A percentile compares a stretch with the other conserved stretches of the same genome.
These are phyloP conservation scores for Galium porrigens DNA, from an alignment of 305 asterid genomes.

Conservation along the genomic window DNA sequence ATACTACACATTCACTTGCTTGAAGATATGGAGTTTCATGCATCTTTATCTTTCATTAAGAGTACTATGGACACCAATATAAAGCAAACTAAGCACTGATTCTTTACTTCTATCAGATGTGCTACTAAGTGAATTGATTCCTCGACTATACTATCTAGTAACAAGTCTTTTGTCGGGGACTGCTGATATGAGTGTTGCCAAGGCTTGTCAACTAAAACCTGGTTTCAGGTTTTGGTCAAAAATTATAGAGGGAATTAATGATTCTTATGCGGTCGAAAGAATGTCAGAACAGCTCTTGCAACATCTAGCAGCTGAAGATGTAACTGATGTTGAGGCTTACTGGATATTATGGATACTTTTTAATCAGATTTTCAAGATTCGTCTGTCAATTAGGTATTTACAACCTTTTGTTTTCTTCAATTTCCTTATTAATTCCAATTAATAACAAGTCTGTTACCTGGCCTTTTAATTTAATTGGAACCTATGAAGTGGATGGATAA, in stretches of 20 bases:
- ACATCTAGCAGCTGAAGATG: conserved; percentile 49
- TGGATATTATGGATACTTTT: conserved; percentile 79
- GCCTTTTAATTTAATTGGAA: background rate
- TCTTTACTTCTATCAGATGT: conserved; percentile 45
- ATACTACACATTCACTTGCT: conserved; percentile 17
- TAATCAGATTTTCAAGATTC: conserved; percentile 36
- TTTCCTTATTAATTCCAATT: background rate
- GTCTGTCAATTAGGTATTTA: conserved; percentile 45
- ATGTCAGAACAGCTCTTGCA: conserved; percentile 71
- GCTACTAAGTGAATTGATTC: conserved; percentile 51
- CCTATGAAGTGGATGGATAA: background rate
- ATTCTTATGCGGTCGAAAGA: conserved; percentile 77
- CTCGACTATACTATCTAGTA: conserved; percentile 39
- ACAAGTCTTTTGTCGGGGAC: conserved; percentile 32
- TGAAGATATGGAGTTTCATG: conserved; percentile 14
- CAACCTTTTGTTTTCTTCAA: background rate
- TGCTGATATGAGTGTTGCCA: conserved; percentile 24
- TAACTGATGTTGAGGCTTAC: conserved; percentile 58
- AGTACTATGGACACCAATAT: background rate
- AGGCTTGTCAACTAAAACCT: conserved; percentile 37
- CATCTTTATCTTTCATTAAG: conserved; percentile 15
- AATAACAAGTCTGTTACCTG: background rate
- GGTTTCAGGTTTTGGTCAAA: conserved; percentile 61
- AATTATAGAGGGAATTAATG: conserved; percentile 65
- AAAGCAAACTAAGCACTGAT: conserved; percentile 5